Evolutionary conservation across 805 yeast species (phyloP).

Genomic region (Sungouiella blattae): DNA sequence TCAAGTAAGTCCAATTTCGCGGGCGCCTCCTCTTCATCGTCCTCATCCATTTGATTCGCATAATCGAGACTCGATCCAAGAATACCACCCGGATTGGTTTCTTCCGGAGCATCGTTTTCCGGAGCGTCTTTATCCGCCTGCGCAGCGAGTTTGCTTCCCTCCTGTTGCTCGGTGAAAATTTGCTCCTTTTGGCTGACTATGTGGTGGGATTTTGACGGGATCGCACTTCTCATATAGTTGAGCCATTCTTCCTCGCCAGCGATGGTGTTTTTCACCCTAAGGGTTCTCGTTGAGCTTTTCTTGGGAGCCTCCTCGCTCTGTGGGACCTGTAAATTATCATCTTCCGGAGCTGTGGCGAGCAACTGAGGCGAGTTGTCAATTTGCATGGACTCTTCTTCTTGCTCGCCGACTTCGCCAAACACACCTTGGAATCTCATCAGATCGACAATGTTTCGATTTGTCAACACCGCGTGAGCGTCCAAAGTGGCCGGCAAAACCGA

Average conservation of each 20-base stretch:
- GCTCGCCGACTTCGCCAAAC: background rate
- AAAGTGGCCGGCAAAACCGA: constrained; percentile 16
- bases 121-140: background rate
- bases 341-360: background rate
- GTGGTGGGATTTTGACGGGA: constrained; percentile 25
- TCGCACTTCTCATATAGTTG: constrained; percentile 19
- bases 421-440: background rate
- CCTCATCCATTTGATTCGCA: constrained; percentile 5
- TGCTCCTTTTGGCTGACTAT: constrained; percentile 22
- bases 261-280: constrained; percentile 3
- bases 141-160: constrained; percentile 6
- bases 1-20: constrained; percentile 8
- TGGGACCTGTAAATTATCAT: background rate
- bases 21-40: constrained; percentile 20
- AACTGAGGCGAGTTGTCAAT: background rate
- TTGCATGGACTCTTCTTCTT: constrained; percentile 2
- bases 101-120: background rate
- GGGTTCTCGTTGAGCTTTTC: constrained; percentile 1
- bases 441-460: constrained; percentile 10
- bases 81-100: constrained; percentile 10
- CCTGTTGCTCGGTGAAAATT: constrained; percentile 9
- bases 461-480: constrained; percentile 19
- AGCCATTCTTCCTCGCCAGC: constrained; percentile 15
- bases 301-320: background rate
- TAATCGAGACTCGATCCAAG: constrained; percentile 5